phyloP scores from a whole-genome alignment of 352 stramenopile genomes.

The Globisporangium okanoganense region DNA sequence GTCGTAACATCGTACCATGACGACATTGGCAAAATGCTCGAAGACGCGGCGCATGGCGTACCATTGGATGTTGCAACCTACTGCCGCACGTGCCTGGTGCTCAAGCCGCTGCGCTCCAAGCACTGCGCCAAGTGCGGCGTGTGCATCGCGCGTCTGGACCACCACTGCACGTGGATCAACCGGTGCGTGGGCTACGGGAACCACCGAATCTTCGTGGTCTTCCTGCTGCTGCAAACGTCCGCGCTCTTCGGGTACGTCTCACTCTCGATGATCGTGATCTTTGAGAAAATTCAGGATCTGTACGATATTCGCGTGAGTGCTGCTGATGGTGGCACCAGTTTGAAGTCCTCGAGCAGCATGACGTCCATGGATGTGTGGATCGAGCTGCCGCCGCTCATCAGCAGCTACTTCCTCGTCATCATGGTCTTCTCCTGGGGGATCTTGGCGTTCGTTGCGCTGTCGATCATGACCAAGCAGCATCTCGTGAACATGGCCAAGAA shows the following conservation, averaged over 20 bases:
- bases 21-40: conserved; percentile 53
- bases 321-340: conserved; percentile 12
- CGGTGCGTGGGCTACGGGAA: conserved; percentile 77
- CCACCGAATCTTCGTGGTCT: conserved; percentile 74
- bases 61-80: conserved; percentile 40
- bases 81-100: conserved; percentile 68
- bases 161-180: conserved; percentile 89
- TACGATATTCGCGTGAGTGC: conserved; percentile 24
- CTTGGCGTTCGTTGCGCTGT: conserved; percentile 41
- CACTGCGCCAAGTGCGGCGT: conserved; percentile 75
- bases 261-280: conserved; percentile 38
- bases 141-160: conserved; percentile 81
- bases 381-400: conserved; percentile 49
- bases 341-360: conserved; percentile 18
- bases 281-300: conserved; percentile 30
- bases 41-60: conserved; percentile 36
- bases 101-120: conserved; percentile 75
- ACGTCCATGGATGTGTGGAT: conserved; percentile 53
- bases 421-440: conserved; percentile 59
- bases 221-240: conserved; percentile 65
- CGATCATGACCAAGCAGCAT: conserved; percentile 66
- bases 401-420: conserved; percentile 48
- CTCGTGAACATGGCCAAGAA: conserved; percentile 62
- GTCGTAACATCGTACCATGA: conserved; percentile 44
- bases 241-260: conserved; percentile 43